phyloP scores from a whole-genome alignment of 192 early-diverging fungal species.

The Rhizoclosmatium globosum region DNA sequence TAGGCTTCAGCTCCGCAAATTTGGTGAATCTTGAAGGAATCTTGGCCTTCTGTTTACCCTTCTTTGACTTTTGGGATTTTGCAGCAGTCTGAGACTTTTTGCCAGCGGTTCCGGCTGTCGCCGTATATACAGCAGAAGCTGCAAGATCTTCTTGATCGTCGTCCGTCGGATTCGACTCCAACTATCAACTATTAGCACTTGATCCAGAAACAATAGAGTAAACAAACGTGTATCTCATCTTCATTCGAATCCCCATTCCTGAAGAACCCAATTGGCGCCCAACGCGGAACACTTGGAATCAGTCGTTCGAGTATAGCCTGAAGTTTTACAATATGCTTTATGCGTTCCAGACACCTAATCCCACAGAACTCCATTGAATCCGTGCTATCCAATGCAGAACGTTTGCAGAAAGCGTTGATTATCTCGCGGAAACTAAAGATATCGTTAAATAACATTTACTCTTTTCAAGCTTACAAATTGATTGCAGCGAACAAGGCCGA shows the following conservation, averaged over 20 bases:
- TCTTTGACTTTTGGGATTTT: constrained; percentile 24
- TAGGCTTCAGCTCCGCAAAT: constrained; percentile 4
- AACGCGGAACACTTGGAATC: not conserved
- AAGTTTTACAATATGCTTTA: constrained; percentile 17
- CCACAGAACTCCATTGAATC: not conserved
- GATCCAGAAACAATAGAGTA: not conserved
- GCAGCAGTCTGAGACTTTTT: not conserved
- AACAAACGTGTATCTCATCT: not conserved
- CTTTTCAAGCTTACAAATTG: constrained; percentile 11
- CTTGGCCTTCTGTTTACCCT: constrained; percentile 36
- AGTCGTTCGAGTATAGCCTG: not conserved
- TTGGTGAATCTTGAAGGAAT: constrained; percentile 17
- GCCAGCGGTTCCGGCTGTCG: not conserved
- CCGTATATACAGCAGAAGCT: not conserved
- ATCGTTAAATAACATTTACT: not conserved
- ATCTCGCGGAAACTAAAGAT: constrained; percentile 15
- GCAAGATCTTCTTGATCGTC: constrained; percentile 13
- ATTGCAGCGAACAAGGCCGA: constrained; percentile 31
- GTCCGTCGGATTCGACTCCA: constrained; percentile 13
- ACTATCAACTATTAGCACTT: not conserved
- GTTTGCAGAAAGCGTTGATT: constrained; percentile 25
- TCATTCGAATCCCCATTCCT: constrained; percentile 20
- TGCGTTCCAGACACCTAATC: constrained; percentile 2
- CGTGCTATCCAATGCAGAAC: constrained; percentile 1
- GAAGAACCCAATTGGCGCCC: constrained; percentile 32